Base-by-base conservation (phyloP, 345 rosid species). In the Citrus maxima region DNA sequence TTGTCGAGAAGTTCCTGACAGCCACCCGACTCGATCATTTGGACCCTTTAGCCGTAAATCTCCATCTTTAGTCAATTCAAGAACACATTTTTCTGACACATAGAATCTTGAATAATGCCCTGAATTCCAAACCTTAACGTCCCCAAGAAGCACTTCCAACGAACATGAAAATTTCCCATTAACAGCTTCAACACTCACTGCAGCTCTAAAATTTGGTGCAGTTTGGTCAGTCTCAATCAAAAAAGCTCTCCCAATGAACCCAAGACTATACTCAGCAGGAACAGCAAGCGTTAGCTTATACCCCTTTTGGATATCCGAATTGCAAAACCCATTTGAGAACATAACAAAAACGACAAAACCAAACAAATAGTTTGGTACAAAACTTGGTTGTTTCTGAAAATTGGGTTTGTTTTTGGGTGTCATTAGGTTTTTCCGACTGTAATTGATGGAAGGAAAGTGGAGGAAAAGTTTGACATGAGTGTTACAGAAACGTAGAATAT, bases 71-170 rank as follows among this genome's bases (percentile, higher is more conserved):
- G 93, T 82, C 21, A 95, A 88, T 83, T 92, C 88, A 19, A 93
- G 82, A 28, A 89, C 84, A 63, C 99, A 95, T 68, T 78, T 80
- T 28, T 83, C 93, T 28, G 82, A 67, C 24, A 83, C 84, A 76
- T 81, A 88, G 80, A 92, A 89, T 40, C 75, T 82, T 16, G 89
- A 88, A 85, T 90, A 91, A 82, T 95, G 99, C 0, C 98, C 98
- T 37, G 98, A 95, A 75, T 80, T 92, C 98, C 98, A 95, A 49
- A 91, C 98, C 89, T 78, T 90, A 49, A 89, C 92, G 82, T 89
- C 94, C 59, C 97, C 98, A 3, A 93, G 86, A 70, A 93, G 89
- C 25, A 95, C 84, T 79, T 95, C 84, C 65, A 93, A 74, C 9
- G 93, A 91, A 64, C 99, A 95, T 7, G 92, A 78, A 70, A 89